Percentiles rank a stretch among this genome's conserved stretches.
phyloP scores from a whole-genome alignment of 176 grass and related monocot species.

The Neostapfia colusana region DNA sequence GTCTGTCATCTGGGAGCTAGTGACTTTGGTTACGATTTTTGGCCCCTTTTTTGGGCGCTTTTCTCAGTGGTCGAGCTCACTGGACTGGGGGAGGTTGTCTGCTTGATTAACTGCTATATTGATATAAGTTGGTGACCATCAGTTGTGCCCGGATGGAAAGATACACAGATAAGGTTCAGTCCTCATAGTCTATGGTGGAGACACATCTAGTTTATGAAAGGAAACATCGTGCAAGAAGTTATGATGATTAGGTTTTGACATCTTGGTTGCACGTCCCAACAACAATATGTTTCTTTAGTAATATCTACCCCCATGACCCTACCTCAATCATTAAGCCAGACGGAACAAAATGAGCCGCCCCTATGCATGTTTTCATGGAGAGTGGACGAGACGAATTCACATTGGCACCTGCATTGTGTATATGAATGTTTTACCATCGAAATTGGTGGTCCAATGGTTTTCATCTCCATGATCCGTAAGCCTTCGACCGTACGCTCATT shows the following conservation, averaged over 20 bases:
- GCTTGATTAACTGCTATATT: conserved; percentile 5
- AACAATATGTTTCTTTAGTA: background rate
- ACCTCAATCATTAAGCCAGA: background rate
- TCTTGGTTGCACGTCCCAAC: background rate
- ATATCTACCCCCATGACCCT: background rate
- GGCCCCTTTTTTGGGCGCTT: background rate
- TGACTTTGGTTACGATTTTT: background rate
- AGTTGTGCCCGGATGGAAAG: background rate
- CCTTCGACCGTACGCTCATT: background rate
- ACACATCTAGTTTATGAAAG: background rate
- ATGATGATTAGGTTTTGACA: background rate
- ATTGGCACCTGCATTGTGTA: background rate
- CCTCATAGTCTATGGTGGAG: too few species aligned
- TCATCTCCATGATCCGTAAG: background rate
- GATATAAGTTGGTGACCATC: conserved; percentile 13
- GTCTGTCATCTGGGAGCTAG: background rate
- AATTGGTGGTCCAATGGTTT: background rate
- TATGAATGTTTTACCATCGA: background rate
- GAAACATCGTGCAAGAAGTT: background rate
- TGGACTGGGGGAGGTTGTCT: conserved; percentile 28
- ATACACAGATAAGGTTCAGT: background rate
- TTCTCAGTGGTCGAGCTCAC: conserved; percentile 20
- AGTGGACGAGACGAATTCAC: background rate
- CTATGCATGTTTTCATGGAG: background rate
- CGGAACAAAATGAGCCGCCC: background rate